phyloP scores from a whole-genome alignment of 2,329 filamentous ascomycete genomes.

The Gyromitra esculenta region DNA sequence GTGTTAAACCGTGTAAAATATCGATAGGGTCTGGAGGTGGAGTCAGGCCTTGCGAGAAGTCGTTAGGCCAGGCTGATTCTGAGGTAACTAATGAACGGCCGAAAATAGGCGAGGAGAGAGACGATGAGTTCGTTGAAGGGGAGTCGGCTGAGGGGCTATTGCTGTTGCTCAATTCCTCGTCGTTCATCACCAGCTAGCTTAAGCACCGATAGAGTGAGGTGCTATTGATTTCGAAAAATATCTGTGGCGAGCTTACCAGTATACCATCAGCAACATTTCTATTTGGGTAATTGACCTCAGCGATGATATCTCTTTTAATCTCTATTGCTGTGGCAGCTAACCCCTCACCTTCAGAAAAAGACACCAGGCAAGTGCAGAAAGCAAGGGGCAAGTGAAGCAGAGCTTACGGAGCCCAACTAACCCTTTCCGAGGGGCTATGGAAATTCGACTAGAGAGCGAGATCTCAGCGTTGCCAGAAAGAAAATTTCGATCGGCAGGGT shows the following conservation, averaged over 20 bases:
- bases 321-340: constrained; percentile 33
- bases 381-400: constrained; percentile 41
- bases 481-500: constrained; percentile 46
- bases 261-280: constrained; percentile 26
- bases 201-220: constrained; percentile 16
- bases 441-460: constrained; percentile 21
- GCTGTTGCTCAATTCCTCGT: constrained; percentile 45
- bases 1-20: constrained; percentile 32
- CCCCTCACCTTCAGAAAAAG: constrained; percentile 48
- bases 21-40: constrained; percentile 48
- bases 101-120: constrained; percentile 45
- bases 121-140: constrained; percentile 44
- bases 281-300: constrained; percentile 33
- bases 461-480: constrained; percentile 39
- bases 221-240: constrained; percentile 24
- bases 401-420: constrained; percentile 43
- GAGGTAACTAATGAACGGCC: constrained; percentile 35
- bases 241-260: constrained; percentile 42
- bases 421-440: constrained; percentile 25
- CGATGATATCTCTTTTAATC: constrained; percentile 23
- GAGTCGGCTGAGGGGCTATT: constrained; percentile 38
- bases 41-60: constrained; percentile 48
- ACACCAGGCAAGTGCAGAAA: constrained; percentile 17
- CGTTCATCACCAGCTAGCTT: constrained; percentile 43
- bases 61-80: constrained; percentile 36